Conservation (phyloP, 2,329 filamentous ascomycete genomes). For the Pseudocercospora vitis region DNA sequence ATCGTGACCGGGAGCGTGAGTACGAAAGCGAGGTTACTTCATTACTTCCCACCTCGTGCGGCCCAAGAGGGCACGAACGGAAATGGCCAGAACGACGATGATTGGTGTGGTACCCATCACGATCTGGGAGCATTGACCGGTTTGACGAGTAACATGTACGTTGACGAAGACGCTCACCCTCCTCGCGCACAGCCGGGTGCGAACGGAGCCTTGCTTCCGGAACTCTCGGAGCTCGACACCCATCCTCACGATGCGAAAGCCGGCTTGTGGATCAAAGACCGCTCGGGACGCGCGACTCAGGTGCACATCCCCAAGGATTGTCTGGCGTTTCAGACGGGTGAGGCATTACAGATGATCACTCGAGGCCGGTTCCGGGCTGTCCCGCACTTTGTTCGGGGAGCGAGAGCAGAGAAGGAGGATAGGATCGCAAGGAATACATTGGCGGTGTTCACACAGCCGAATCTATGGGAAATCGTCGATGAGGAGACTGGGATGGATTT, state of each 20-base stretch:
- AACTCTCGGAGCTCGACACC: constrained; percentile 66
- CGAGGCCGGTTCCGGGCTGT: constrained; percentile 89
- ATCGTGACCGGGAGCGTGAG: constrained; percentile 83
- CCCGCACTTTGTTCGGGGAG: constrained; percentile 84
- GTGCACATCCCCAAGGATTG: constrained; percentile 88
- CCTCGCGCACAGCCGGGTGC: constrained; percentile 26
- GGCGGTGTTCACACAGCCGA: constrained; percentile 96
- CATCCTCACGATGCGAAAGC: constrained; percentile 76
- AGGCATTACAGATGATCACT: constrained; percentile 87
- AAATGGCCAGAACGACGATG: constrained; percentile 72
- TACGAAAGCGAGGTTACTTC: constrained; percentile 86
- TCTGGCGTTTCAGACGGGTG: constrained; percentile 93
- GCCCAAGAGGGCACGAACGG: constrained; percentile 32
- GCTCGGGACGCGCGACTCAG: constrained; percentile 79
- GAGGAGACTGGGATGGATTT: constrained; percentile 52
- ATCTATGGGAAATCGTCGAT: constrained; percentile 77
- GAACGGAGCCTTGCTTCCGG: background rate
- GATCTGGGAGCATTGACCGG: constrained; percentile 94
- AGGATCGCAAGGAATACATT: constrained; percentile 70
- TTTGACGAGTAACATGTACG: constrained; percentile 92
- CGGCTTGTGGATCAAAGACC: constrained; percentile 91
- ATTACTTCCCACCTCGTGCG: constrained; percentile 72
- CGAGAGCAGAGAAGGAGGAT: constrained; percentile 53
- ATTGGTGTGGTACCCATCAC: constrained; percentile 90
- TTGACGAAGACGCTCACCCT: constrained; percentile 66